A percentile compares a stretch with the other conserved stretches of the same genome.
Evolutionary conservation across 331 rosid genomes (phyloP).

Genomic region (Quercus tomentella): DNA sequence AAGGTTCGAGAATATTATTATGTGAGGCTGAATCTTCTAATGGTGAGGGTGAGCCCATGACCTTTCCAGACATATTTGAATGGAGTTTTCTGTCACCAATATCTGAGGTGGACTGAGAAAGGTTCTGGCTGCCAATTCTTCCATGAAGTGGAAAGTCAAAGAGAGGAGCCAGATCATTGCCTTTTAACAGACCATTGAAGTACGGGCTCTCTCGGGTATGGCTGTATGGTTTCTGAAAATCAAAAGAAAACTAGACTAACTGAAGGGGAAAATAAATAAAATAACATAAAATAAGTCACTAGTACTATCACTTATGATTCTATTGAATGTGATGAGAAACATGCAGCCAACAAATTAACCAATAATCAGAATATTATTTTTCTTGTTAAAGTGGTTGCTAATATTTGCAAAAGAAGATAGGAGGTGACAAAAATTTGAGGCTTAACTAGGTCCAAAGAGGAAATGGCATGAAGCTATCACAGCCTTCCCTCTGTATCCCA

Average conservation of each 20-base stretch:
- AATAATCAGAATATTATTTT: background rate
- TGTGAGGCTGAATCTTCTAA: constrained; percentile 26
- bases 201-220: constrained; percentile 43
- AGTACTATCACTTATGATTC: background rate
- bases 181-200: constrained; percentile 36
- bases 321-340: background rate
- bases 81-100: constrained; percentile 11
- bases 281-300: too few species aligned
- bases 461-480: too few species aligned
- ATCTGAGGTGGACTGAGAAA: constrained; percentile 34
- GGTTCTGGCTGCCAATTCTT: constrained; percentile 11
- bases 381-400: background rate
- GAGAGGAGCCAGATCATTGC: constrained; percentile 18
- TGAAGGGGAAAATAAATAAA: background rate
- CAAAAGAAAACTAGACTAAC: background rate
- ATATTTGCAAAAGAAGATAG: background rate
- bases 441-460: too few species aligned
- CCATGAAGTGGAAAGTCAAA: background rate
- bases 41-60: constrained; percentile 1
- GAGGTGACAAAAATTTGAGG: too few species aligned
- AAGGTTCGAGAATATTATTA: background rate
- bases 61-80: constrained; percentile 21
- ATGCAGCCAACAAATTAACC: background rate
- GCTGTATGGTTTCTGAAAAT: constrained; percentile 37
- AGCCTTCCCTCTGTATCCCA: too few species aligned